Evolutionary conservation across 2,329 filamentous ascomycete species (phyloP).

Genomic region (Triangularia verruculosa): DNA sequence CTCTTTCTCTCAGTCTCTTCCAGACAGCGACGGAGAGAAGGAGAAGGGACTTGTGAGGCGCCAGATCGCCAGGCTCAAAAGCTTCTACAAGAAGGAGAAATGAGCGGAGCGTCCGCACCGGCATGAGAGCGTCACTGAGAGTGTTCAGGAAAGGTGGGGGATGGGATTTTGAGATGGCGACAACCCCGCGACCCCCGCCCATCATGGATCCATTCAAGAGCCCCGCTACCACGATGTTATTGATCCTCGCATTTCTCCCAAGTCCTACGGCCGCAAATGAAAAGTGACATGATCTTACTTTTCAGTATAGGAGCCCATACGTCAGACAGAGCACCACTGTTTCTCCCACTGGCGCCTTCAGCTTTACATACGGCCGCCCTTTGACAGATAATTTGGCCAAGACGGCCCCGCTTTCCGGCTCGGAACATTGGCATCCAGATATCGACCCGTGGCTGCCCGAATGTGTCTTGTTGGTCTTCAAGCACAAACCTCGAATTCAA

Average conservation of each 20-base stretch:
- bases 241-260: neutral
- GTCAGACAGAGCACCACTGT: neutral
- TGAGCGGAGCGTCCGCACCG: neutral
- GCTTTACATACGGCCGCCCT: constrained; percentile 1
- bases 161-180: neutral
- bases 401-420: constrained; percentile 12
- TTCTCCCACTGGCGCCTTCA: neutral
- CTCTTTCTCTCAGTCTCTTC: constrained; percentile 24
- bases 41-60: constrained; percentile 26
- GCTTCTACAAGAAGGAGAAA: constrained; percentile 23
- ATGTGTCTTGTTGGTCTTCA: neutral
- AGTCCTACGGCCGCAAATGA: neutral
- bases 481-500: neutral
- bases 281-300: neutral
- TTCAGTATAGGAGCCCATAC: neutral
- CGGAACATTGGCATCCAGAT: constrained; percentile 2
- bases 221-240: neutral
- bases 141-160: neutral
- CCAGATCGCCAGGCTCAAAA: constrained; percentile 23
- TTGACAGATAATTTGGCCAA: constrained; percentile 6
- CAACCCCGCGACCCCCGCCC: neutral
- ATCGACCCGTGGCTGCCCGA: constrained; percentile 7
- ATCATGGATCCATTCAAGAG: neutral
- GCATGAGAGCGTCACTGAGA: neutral
- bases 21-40: constrained; percentile 25